Base-by-base conservation (phyloP, 148 eudicot genomes). In the Chenopodium album region DNA sequence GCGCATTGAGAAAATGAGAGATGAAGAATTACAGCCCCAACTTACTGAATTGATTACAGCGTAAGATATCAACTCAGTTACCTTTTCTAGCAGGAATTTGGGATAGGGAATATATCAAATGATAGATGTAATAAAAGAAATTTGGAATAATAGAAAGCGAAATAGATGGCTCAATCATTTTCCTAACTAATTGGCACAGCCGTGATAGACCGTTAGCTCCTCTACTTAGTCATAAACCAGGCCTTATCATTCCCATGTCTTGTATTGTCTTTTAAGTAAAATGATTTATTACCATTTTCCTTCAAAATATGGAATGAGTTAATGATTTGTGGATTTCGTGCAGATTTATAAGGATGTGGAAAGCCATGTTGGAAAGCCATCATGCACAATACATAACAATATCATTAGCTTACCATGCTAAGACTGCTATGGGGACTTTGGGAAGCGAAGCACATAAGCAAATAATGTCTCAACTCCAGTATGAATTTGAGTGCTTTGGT, bases 281-380 rank as follows among this genome's bases (percentile, higher is more conserved):
- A 5, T 41, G 7, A 41, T 6, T 41, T 41, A 34, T 41, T 41
- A 41, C 44, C 44, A 41, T 41, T 41, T 22, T 44, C 12, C 9
- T 14, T 37, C 6, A 19, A 37, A 41, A 34, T 37, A 10, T 64
- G 19, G 13, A 9, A 63, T 22, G 16, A 23, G 67, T 44, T 71
- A 63, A 78, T 66, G 28, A 20, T 41, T 26, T 9, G 22, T 67
- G 60, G 63, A 44, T 46, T 86, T 44, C 67, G 14, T 86, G 90
- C 95, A 95, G 98, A 79, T 89, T 92, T 76, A 91, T 89, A 75
- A 90, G 92, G 87, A 95, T 95, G 98, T 95, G 98, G 98, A 95
- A 93, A 80, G 89, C 94, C 26, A 95, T 95, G 98, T 92, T 95
- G 10, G 98, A 93, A 85, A 90, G 98, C 86, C 98, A 95, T 78